Conservation (phyloP, 306 rosid species). For the Clitoria ternatea region DNA sequence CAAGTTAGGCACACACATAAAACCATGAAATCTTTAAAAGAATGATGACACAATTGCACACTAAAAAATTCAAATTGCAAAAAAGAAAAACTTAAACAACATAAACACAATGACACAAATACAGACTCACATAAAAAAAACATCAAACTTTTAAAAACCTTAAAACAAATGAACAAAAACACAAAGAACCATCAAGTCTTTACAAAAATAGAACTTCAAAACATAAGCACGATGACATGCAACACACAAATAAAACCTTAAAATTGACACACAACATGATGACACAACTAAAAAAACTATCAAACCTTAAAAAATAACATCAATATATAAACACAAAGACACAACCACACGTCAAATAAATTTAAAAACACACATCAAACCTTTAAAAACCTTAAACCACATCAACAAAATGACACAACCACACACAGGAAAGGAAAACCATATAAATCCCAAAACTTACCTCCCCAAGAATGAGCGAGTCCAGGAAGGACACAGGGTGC, state of each 20-base stretch:
- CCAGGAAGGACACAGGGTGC: conserved; percentile 65
- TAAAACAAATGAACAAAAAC: no score
- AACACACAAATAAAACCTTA: no score
- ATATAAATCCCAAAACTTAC: conserved; percentile 34
- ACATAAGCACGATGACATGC: no score
- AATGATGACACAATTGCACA: no score
- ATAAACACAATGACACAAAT: background rate
- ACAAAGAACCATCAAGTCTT: no score
- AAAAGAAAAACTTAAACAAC: background rate
- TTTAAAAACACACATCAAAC: background rate
- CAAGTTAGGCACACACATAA: background rate
- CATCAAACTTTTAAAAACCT: background rate
- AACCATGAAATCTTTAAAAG: background rate
- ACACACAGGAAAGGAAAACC: background rate
- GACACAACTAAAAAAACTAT: background rate
- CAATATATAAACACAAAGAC: background rate
- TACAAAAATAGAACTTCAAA: no score
- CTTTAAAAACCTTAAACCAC: background rate
- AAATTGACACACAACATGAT: background rate
- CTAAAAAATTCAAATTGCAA: no score
- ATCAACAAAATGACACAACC: background rate
- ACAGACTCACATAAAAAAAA: background rate
- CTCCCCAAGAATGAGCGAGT: conserved; percentile 85
- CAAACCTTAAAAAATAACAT: background rate
- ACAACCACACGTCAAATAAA: background rate